phyloP scores from a whole-genome alignment of 2,329 filamentous ascomycete genomes.

The Sporothrix variecibatus region DNA sequence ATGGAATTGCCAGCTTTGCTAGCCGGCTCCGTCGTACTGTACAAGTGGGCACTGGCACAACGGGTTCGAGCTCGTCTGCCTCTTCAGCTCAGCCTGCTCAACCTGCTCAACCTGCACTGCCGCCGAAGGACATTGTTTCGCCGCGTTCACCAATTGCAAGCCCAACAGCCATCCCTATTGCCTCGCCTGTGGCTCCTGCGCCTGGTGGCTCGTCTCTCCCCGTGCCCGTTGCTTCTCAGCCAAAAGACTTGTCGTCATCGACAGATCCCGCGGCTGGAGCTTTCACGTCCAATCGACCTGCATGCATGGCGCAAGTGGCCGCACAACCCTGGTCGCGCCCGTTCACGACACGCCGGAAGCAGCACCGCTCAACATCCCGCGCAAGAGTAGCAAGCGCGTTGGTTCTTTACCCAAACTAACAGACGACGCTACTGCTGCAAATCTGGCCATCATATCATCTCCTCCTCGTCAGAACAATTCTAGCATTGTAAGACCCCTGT shows the following conservation, averaged over 20 bases:
- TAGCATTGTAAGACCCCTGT: constrained; percentile 36
- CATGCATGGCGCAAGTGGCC: constrained; percentile 74
- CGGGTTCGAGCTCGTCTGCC: background rate
- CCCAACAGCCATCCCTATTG: background rate
- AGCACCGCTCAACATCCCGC: constrained; percentile 58
- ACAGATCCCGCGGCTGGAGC: constrained; percentile 41
- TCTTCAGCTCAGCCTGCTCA: background rate
- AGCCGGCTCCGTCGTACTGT: constrained; percentile 49
- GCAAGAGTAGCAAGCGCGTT: constrained; percentile 50
- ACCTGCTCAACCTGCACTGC: background rate
- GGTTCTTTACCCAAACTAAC: constrained; percentile 32
- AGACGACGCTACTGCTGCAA: constrained; percentile 18
- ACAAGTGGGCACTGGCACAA: constrained; percentile 35
- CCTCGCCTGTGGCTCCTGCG: background rate
- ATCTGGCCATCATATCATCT: constrained; percentile 18
- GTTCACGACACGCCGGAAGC: constrained; percentile 61
- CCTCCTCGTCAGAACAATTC: background rate
- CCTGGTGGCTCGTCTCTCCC: background rate
- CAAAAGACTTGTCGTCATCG: constrained; percentile 12
- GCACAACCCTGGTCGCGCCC: constrained; percentile 63
- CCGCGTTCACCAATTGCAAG: background rate
- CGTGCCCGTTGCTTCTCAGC: background rate
- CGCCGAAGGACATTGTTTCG: background rate
- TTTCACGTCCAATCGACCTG: constrained; percentile 49
- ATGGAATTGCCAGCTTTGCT: constrained; percentile 43